phyloP scores from a whole-genome alignment of 257 asterid species.

The Nicotiana tabacum region DNA sequence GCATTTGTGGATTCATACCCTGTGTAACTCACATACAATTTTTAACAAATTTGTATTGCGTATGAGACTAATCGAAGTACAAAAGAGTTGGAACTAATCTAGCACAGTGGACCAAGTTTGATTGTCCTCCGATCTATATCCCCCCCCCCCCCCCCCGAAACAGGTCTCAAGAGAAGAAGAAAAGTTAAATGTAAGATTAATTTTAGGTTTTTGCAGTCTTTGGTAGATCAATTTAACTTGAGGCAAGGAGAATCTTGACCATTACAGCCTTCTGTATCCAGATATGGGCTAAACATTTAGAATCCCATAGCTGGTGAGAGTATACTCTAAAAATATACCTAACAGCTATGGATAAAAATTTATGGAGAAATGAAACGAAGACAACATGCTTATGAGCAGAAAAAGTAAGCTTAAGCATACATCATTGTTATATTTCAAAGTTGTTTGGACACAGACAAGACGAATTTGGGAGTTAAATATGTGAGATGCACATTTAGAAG shows the following conservation, averaged over 20 bases:
- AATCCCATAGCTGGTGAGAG: not conserved
- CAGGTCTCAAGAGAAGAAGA: not conserved
- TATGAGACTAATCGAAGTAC: not conserved
- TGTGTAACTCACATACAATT: not conserved
- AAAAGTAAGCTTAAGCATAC: not conserved
- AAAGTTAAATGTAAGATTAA: not conserved
- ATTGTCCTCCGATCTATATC: not conserved
- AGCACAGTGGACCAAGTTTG: not conserved
- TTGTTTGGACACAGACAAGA: not conserved
- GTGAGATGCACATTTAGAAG: not conserved
- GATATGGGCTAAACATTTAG: not conserved
- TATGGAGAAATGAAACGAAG: not conserved
- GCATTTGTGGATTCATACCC: not conserved
- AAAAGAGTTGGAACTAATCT: not conserved
- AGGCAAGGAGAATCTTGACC: not conserved
- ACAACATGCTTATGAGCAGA: not conserved
- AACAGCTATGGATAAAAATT: not conserved
- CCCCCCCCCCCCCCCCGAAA: not conserved
- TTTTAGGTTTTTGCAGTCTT: not conserved
- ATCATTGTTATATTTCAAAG: not conserved
- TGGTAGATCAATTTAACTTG: not conserved
- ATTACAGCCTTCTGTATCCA: not conserved
- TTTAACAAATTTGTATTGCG: not conserved
- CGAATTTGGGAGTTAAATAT: not conserved
- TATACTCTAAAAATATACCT: not conserved